These are phyloP conservation scores for Fusarium sp. DNA, from an alignment of 2,329 filamentous ascomycete species.

Conservation along the genomic window DNA sequence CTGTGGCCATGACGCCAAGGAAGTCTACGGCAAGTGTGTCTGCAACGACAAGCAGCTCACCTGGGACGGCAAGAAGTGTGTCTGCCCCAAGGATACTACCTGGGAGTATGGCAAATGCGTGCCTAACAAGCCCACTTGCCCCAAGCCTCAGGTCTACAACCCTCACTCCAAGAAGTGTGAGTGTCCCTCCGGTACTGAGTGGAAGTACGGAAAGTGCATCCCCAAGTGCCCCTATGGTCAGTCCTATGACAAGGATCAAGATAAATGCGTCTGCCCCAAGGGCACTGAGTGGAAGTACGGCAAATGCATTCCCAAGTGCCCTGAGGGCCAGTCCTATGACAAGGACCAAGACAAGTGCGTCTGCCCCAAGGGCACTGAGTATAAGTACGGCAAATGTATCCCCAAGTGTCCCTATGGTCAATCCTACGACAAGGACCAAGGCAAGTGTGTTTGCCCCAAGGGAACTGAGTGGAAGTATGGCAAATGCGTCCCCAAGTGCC, in stretches of 20 bases:
- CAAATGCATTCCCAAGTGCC: conserved; percentile 14
- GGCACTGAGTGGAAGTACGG: conserved; percentile 8
- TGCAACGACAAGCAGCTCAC: conserved; percentile 3
- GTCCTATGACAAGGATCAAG: not conserved
- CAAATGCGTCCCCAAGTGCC: conserved; percentile 19
- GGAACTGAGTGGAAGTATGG: conserved; percentile 4
- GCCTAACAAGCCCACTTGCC: conserved; percentile 5
- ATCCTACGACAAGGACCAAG: not conserved
- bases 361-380: conserved; percentile 6
- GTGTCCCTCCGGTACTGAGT: conserved; percentile 1
- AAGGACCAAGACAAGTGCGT: not conserved
- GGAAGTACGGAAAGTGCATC: conserved; percentile 21
- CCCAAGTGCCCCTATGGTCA: conserved; percentile 8
- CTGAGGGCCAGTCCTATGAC: conserved; percentile 5
- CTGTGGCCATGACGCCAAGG: conserved; percentile 21
- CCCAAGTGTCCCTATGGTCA: not conserved
- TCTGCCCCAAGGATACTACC: conserved; percentile 4
- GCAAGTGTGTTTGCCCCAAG: conserved; percentile 14
- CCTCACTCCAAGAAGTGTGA: conserved; percentile 12
- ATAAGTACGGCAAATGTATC: conserved; percentile 23
- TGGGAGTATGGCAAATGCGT: conserved; percentile 15
- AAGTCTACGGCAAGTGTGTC: conserved; percentile 28
- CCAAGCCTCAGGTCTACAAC: conserved; percentile 7
- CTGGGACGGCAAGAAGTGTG: conserved; percentile 13
- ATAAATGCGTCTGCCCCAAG: conserved; percentile 14